Evolutionary conservation across 805 yeast genomes (phyloP).

Genomic region (Yarrowia yakushimensis): DNA sequence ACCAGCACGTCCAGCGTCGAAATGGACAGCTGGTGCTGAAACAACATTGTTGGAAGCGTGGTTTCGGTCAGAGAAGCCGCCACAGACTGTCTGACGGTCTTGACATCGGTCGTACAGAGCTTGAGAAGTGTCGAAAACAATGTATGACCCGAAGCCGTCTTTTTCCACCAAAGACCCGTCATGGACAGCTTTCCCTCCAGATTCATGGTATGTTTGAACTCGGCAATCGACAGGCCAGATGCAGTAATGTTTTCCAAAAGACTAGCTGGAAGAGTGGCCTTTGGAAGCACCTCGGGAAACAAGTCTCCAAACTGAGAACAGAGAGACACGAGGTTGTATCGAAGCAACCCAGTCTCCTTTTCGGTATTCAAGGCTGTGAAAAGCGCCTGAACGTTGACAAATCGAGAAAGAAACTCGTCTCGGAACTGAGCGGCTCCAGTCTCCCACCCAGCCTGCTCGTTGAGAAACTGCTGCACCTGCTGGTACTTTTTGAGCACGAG

Average conservation of each 20-base stretch:
- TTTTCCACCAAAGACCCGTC: constrained; percentile 19
- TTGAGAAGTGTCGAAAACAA: background rate
- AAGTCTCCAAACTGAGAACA: background rate
- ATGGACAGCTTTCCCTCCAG: constrained; percentile 10
- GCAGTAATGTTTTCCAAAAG: background rate
- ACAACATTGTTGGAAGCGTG: constrained; percentile 9
- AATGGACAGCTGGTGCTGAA: constrained; percentile 3
- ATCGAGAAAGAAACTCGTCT: constrained; percentile 33
- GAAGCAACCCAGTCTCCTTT: background rate
- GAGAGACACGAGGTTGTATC: constrained; percentile 3
- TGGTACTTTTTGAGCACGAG: constrained; percentile 54
- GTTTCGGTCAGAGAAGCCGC: constrained; percentile 9
- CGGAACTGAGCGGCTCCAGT: constrained; percentile 37
- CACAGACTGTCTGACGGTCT: background rate
- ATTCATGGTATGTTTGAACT: constrained; percentile 3
- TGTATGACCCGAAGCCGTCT: background rate
- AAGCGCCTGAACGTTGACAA: background rate
- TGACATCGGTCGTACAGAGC: background rate
- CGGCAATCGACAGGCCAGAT: constrained; percentile 11
- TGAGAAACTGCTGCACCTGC: constrained; percentile 40
- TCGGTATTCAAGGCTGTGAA: background rate
- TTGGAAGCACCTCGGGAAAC: constrained; percentile 6
- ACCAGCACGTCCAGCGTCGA: constrained; percentile 12
- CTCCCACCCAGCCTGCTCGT: constrained; percentile 43
- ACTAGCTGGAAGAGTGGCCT: background rate